These are phyloP conservation scores for Leishmania lainsoni DNA, from an alignment of 208 protist genomes.

Conservation along the genomic window DNA sequence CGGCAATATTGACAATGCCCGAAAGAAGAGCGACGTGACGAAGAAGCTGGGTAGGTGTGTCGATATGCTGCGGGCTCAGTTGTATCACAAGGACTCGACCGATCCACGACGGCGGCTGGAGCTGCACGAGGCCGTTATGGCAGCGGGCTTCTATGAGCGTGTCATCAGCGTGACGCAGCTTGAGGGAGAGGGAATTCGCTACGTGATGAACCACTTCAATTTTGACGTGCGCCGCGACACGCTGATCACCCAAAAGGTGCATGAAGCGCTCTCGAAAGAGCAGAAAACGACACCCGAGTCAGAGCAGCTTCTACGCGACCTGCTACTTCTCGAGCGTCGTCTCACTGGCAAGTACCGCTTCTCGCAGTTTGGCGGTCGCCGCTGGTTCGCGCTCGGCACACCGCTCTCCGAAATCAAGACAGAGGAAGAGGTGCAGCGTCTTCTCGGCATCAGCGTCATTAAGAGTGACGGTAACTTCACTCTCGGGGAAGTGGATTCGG, in stretches of 20 bases:
- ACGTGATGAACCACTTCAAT: constrained; percentile 91
- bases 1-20: constrained; percentile 35
- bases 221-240: constrained; percentile 90
- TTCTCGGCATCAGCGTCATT: constrained; percentile 73
- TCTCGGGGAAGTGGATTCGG: constrained; percentile 35
- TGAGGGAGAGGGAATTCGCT: constrained; percentile 74
- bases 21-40: constrained; percentile 40
- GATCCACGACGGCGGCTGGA: constrained; percentile 75
- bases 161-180: constrained; percentile 61
- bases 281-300: constrained; percentile 62
- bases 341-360: constrained; percentile 82
- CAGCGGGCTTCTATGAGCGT: constrained; percentile 82
- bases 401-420: constrained; percentile 76
- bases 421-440: constrained; percentile 70
- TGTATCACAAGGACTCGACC: constrained; percentile 63
- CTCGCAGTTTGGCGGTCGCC: constrained; percentile 59
- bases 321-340: constrained; percentile 83
- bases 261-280: constrained; percentile 56
- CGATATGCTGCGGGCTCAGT: constrained; percentile 46
- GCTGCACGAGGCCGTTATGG: constrained; percentile 91
- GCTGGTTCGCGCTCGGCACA: constrained; percentile 82
- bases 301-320: constrained; percentile 77
- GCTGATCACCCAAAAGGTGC: constrained; percentile 68
- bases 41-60: constrained; percentile 53
- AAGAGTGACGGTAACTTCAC: constrained; percentile 78